Conservation (phyloP, 164 flowering plant genomes). For the Tetrastigma voinierianum region DNA sequence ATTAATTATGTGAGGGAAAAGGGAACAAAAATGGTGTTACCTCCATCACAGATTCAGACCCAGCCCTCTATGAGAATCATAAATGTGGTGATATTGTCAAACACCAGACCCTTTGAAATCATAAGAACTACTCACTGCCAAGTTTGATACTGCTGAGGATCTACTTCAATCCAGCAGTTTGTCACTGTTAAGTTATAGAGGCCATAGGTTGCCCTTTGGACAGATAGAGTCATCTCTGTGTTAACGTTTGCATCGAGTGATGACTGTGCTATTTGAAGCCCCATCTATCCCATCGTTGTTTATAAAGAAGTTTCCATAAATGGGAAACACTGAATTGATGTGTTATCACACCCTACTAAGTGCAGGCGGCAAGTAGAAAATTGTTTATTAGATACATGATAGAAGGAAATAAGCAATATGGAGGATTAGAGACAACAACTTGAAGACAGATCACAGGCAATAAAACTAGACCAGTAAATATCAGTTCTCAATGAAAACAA, state of each 20-base stretch:
- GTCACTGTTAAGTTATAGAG: conserved; percentile 83
- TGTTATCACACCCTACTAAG: conserved; percentile 63
- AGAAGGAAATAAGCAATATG: background rate
- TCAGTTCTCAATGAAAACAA: background rate
- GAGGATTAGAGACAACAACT: too few species aligned
- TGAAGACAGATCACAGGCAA: background rate
- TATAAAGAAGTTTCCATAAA: conserved; percentile 76
- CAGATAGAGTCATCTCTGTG: conserved; percentile 96
- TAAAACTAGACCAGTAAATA: background rate
- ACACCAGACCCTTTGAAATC: conserved; percentile 60
- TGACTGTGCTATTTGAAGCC: conserved; percentile 86
- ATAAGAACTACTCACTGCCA: conserved; percentile 86
- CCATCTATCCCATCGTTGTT: conserved; percentile 97
- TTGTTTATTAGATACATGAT: background rate
- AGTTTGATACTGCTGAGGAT: conserved; percentile 94
- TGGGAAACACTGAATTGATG: conserved; percentile 61
- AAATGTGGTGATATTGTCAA: conserved; percentile 85
- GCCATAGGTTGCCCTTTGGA: conserved; percentile 72
- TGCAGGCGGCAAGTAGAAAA: conserved; percentile 73
- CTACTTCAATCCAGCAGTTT: conserved; percentile 80
- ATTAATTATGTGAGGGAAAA: background rate
- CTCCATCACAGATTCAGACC: conserved; percentile 97
- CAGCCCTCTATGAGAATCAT: conserved; percentile 88
- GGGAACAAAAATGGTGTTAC: conserved; percentile 32
- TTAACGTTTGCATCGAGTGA: conserved; percentile 73